Percentiles rank a stretch among this genome's conserved stretches.
These are phyloP conservation scores for Dissophora ornata DNA, from an alignment of 192 early-diverging fungal genomes.

Conservation along the genomic window DNA sequence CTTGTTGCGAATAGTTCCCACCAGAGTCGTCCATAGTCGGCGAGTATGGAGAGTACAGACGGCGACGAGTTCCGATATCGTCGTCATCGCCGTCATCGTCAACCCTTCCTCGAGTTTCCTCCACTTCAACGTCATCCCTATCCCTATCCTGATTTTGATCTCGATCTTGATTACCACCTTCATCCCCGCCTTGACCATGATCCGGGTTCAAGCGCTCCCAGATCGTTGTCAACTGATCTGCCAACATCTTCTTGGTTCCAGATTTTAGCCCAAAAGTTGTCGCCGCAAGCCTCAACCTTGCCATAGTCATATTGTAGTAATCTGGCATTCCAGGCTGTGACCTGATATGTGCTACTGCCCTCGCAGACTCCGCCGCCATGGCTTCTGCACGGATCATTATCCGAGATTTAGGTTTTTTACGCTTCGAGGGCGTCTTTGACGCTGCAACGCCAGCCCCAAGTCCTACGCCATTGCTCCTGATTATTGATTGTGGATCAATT, in stretches of 20 bases:
- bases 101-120: no score
- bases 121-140: no score
- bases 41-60: no score
- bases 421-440: slow-evolving; percentile 4
- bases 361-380: slow-evolving; percentile 21
- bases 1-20: neutral
- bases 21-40: no score
- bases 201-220: slow-evolving; percentile 24
- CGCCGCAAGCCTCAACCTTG: slow-evolving; percentile 14
- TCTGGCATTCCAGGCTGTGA: slow-evolving; percentile 9
- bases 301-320: slow-evolving; percentile 24
- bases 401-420: neutral
- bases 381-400: slow-evolving; percentile 7
- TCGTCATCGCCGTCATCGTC: neutral
- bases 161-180: no score
- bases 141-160: no score
- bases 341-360: slow-evolving; percentile 13
- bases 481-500: no score
- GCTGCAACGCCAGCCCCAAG: no score
- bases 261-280: slow-evolving; percentile 40
- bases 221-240: slow-evolving; percentile 27
- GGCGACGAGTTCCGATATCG: no score
- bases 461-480: no score
- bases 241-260: slow-evolving; percentile 5
- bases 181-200: no score